Conservation (phyloP, 495 filamentous ascomycete species). For the Trichoderma gamsii region DNA sequence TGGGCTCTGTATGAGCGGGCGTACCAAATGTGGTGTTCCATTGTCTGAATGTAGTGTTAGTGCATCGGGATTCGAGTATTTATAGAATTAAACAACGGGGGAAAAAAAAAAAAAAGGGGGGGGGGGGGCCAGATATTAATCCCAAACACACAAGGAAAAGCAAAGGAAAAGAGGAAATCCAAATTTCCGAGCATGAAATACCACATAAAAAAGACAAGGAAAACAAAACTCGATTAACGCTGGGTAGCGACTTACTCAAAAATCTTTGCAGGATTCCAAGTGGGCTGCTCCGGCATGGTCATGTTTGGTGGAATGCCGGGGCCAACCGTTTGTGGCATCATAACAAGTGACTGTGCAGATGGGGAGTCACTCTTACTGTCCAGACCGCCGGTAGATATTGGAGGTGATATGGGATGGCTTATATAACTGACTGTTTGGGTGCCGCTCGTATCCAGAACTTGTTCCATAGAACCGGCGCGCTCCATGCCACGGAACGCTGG, state of each 20-base stretch:
- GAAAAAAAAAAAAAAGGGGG: slow-evolving; percentile 2
- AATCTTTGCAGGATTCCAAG: slow-evolving; percentile 88
- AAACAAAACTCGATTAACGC: too few species aligned
- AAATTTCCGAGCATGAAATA: background rate
- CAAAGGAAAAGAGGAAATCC: too few species aligned
- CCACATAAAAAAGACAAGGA: too few species aligned
- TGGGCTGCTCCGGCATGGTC: slow-evolving; percentile 59
- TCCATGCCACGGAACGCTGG: slow-evolving; percentile 43
- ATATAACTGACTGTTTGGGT: slow-evolving; percentile 57
- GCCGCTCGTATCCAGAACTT: slow-evolving; percentile 12
- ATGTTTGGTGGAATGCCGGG: slow-evolving; percentile 41
- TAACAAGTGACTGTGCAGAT: slow-evolving; percentile 66
- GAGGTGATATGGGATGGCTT: slow-evolving; percentile 73
- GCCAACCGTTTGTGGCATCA: slow-evolving; percentile 60
- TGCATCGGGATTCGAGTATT: background rate
- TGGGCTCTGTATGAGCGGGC: slow-evolving; percentile 40
- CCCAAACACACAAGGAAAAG: too few species aligned
- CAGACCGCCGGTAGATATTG: slow-evolving; percentile 67
- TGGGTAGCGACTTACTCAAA: slow-evolving; percentile 68
- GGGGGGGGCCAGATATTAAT: too few species aligned
- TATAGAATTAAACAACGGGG: background rate
- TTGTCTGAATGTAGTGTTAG: slow-evolving; percentile 47
- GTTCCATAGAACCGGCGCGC: slow-evolving; percentile 35
- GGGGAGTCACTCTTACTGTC: slow-evolving; percentile 78
- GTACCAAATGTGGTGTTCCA: slow-evolving; percentile 90